Evolutionary conservation across 2,329 filamentous ascomycete genomes (phyloP).

Genomic region (Colletotrichum trifolii): DNA sequence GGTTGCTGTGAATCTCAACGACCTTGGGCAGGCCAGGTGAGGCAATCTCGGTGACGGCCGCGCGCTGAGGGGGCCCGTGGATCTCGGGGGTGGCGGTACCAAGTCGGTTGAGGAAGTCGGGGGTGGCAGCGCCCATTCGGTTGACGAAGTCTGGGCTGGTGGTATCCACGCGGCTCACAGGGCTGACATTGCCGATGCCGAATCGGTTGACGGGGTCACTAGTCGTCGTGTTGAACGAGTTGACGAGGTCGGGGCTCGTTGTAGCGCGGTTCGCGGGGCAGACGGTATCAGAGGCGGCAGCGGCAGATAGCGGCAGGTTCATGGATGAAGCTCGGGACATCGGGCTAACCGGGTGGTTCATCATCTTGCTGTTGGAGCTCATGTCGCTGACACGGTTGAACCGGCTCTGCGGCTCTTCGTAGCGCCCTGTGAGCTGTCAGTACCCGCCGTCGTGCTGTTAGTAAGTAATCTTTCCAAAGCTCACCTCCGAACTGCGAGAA

Average conservation of each 20-base stretch:
- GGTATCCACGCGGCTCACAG: conserved; percentile 4
- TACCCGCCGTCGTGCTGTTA: neutral
- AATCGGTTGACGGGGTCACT: too few relatives aligned
- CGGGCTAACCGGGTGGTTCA: conserved; percentile 32
- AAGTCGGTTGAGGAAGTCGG: conserved; percentile 4
- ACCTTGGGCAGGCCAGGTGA: conserved; percentile 35
- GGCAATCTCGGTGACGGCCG: conserved; percentile 34
- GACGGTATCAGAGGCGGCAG: neutral
- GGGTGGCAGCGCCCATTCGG: too few relatives aligned
- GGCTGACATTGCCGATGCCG: neutral
- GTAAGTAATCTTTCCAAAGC: conserved; percentile 16
- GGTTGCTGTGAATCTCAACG: conserved; percentile 35
- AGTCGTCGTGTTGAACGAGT: too few relatives aligned
- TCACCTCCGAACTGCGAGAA: conserved; percentile 60
- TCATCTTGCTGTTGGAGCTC: conserved; percentile 26
- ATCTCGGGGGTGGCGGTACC: conserved; percentile 36
- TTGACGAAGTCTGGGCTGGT: conserved; percentile 13
- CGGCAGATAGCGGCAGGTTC: neutral
- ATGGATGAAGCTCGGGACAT: conserved; percentile 11
- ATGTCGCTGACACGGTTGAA: conserved; percentile 30
- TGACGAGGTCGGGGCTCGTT: too few relatives aligned
- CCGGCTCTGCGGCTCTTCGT: conserved; percentile 34
- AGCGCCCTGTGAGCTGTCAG: conserved; percentile 31
- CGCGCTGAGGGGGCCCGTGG: conserved; percentile 34
- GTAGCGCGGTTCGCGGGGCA: neutral